Evolutionary conservation across 108 stramenopile species (phyloP), one percentile per base, ranked within the genome.

Genomic region (Pseudonitzschia multiseries): DNA sequence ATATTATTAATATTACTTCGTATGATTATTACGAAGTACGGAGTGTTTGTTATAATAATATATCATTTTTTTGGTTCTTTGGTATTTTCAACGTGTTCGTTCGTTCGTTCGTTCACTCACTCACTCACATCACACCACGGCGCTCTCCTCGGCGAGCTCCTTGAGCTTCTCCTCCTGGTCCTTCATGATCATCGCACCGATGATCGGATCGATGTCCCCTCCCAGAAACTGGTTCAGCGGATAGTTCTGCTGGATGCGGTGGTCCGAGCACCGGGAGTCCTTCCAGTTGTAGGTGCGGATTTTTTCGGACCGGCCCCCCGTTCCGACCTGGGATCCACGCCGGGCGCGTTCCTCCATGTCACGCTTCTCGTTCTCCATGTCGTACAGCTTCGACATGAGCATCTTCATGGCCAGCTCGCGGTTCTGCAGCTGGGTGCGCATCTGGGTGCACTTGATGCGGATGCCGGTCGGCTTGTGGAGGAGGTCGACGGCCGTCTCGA

Each of bases 251-350:
- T 93, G 91, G 24, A 96, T 59, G 53, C 99, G 80, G 79, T 98
- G 99, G 72, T 99, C 99, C 15, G 92, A 91, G 57, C 90, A 83
- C 27, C 98, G 89, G 43, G 95, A 96, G 79, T 98, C 97, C 66
- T 98, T 93, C 93, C 96, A 98, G 79, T 99, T 99, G 88, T 99
- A 99, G 27, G 99, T 99, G 32, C 98, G 83, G 48, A 99, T 97
- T 59, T 98, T 96, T 76, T 98, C 98, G 32, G 83, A 85, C 22
- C 99, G 75, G 5, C 97, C 96, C 12, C 98, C 99, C 0, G 96
- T 97, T 0, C 97, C 97, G 48, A 99, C 91, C 71, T 96, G 95
- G 21, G 81, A 79, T 65, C 88, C 94, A 31, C 94, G 81, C 67
- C 86, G 69, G 27, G 81, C 94, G 17, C 93, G 77, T 68, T 92